These are phyloP conservation scores for Diphasiastrum complanatum DNA, from an alignment of 83 land plant genomes.

Conservation along the genomic window DNA sequence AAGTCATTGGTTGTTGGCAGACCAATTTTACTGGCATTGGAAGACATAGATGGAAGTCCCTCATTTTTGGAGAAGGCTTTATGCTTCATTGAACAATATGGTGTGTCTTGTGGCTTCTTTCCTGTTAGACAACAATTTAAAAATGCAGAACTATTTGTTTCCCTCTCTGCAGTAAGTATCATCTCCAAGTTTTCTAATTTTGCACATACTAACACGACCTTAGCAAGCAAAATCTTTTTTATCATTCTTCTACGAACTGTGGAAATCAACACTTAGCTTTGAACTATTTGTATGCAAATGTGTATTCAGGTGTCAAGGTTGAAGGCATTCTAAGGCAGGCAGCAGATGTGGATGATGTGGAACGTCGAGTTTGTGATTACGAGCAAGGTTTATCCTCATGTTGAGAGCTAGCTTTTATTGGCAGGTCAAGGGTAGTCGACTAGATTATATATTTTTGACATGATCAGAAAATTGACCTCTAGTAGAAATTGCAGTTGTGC, in stretches of 20 bases:
- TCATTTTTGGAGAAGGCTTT: conserved; percentile 96
- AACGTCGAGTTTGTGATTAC: conserved; percentile 69
- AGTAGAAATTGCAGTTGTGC: too few species aligned
- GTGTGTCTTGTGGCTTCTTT: conserved; percentile 33
- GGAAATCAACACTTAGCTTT: not conserved
- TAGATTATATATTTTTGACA: too few species aligned
- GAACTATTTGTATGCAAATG: not conserved
- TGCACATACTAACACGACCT: not conserved
- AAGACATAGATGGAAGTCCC: conserved; percentile 96
- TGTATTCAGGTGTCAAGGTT: conserved; percentile 59
- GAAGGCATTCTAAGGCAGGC: conserved; percentile 84
- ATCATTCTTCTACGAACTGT: too few species aligned
- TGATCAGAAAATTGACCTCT: too few species aligned
- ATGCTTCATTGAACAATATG: conserved; percentile 77
- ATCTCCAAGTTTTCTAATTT: not conserved
- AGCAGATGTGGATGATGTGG: conserved; percentile 98
- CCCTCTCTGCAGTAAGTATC: not conserved
- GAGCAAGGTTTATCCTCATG: conserved; percentile 59
- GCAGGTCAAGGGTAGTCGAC: not conserved
- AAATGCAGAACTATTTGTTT: not conserved
- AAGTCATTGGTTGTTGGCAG: conserved; percentile 97
- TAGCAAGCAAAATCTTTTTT: too few species aligned
- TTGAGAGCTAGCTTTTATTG: conserved; percentile 1
- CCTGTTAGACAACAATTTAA: not conserved
- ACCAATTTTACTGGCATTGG: conserved; percentile 91